phyloP scores from a whole-genome alignment of 345 rosid species.

The Eucalyptus brandiana region DNA sequence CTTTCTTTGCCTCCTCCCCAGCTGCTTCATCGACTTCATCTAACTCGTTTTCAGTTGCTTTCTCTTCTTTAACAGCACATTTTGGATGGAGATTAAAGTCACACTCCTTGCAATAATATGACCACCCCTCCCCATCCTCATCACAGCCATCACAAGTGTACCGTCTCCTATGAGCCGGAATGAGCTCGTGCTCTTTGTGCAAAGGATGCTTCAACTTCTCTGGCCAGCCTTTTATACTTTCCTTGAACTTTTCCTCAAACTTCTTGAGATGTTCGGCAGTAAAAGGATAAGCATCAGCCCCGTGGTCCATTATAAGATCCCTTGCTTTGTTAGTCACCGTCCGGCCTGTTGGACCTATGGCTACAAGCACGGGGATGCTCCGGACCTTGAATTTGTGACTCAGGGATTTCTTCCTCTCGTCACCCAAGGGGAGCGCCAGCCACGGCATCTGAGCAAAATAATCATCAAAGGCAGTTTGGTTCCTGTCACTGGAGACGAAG shows the following conservation, averaged over 20 bases:
- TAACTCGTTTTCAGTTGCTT: neutral
- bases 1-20: neutral
- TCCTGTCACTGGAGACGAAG: conserved; percentile 26
- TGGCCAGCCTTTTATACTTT: conserved; percentile 71
- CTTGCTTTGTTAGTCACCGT: conserved; percentile 14
- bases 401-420: conserved; percentile 12
- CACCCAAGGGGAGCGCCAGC: conserved; percentile 30
- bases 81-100: conserved; percentile 58
- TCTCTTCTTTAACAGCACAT: conserved; percentile 18
- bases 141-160: neutral
- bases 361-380: conserved; percentile 20
- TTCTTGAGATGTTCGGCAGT: conserved; percentile 6
- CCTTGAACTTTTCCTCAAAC: conserved; percentile 12
- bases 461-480: conserved; percentile 11
- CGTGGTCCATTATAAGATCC: conserved; percentile 1
- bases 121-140: conserved; percentile 29
- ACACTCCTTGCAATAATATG: conserved; percentile 43
- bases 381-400: conserved; percentile 16
- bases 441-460: conserved; percentile 29
- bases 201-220: conserved; percentile 44
- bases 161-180: neutral
- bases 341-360: conserved; percentile 20
- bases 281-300: conserved; percentile 36
- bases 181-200: conserved; percentile 59
- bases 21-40: neutral